Conservation (phyloP, 75 land plant genomes). For the Pinus albicaulis region DNA sequence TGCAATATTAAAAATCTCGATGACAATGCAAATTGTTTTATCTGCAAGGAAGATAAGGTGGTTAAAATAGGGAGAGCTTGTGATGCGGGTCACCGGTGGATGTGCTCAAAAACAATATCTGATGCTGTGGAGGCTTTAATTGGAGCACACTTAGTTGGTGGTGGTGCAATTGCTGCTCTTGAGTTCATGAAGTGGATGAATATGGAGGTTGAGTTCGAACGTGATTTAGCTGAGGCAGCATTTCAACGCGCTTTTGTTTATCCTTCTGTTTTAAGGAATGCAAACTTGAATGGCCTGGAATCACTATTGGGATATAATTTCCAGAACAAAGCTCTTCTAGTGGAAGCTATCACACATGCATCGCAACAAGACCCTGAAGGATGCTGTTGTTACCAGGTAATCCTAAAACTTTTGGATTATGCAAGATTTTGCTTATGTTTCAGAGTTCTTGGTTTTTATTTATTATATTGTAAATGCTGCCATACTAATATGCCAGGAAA, state of each 20-base stretch:
- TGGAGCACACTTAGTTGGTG: constrained; percentile 33
- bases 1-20: constrained; percentile 23
- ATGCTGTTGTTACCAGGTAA: constrained; percentile 33
- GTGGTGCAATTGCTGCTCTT: constrained; percentile 30
- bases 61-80: constrained; percentile 39
- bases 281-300: constrained; percentile 27
- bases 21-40: not conserved
- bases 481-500: not conserved
- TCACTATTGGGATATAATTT: constrained; percentile 28
- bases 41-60: constrained; percentile 11
- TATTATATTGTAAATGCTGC: not conserved
- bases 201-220: constrained; percentile 34
- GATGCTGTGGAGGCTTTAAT: constrained; percentile 51
- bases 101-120: constrained; percentile 51
- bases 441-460: not conserved
- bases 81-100: constrained; percentile 47
- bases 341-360: constrained; percentile 57
- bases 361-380: constrained; percentile 30
- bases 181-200: constrained; percentile 45
- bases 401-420: no score
- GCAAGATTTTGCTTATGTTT: no score
- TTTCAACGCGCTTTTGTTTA: constrained; percentile 20
- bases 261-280: constrained; percentile 9
- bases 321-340: constrained; percentile 30
- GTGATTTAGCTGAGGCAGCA: constrained; percentile 14